These are phyloP conservation scores for Phalaenopsis aphrodite DNA, from an alignment of 106 monocot species.

Conservation along the genomic window DNA sequence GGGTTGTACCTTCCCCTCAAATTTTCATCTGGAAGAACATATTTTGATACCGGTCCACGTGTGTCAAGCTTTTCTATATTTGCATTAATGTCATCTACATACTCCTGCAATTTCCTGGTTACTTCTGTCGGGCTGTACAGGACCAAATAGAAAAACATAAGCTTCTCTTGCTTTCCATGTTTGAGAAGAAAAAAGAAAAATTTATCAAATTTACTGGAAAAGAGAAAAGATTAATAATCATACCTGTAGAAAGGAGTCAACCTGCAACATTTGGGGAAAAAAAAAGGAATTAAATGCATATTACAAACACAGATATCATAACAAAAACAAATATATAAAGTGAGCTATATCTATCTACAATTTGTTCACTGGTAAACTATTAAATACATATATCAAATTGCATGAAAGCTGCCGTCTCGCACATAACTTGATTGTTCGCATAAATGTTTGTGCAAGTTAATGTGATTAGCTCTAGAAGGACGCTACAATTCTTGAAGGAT, in stretches of 20 bases:
- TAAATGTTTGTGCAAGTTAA: neutral
- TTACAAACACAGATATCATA: neutral
- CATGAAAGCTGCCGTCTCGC: neutral
- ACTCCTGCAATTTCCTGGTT: conserved; percentile 80
- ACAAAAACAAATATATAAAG: neutral
- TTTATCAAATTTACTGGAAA: neutral
- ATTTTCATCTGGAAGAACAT: conserved; percentile 87
- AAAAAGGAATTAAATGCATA: conserved; percentile 13
- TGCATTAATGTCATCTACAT: conserved; percentile 89
- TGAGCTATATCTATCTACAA: neutral
- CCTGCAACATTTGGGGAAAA: conserved; percentile 30
- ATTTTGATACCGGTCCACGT: conserved; percentile 87
- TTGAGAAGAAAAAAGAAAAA: neutral
- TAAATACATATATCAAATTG: neutral
- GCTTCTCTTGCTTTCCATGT: neutral
- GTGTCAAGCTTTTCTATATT: conserved; percentile 70
- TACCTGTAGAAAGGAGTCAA: conserved; percentile 97
- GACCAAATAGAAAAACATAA: conserved; percentile 4
- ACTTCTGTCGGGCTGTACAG: conserved; percentile 61
- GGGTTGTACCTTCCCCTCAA: conserved; percentile 61
- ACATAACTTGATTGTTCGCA: neutral
- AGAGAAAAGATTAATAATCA: neutral
- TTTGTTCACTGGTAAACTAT: neutral
- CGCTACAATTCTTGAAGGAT: too few species aligned
- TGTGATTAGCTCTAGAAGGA: neutral